phyloP scores from a whole-genome alignment of 2,329 filamentous ascomycete species.

The Hawksworthiomyces lignivorus region DNA sequence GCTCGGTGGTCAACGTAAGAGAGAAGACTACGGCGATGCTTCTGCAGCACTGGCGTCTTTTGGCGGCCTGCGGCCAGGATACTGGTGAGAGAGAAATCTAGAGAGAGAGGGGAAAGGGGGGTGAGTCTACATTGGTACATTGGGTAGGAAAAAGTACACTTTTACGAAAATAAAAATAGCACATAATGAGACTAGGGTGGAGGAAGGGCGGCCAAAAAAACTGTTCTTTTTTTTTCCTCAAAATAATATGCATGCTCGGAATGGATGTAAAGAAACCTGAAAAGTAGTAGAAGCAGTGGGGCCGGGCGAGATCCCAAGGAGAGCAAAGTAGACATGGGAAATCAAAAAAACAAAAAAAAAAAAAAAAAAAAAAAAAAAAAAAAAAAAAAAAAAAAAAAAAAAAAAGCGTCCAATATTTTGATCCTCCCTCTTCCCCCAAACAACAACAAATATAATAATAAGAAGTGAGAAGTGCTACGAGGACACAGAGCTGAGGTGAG shows the following conservation, averaged over 20 bases:
- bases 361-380: not conserved
- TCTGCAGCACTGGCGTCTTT: constrained; percentile 46
- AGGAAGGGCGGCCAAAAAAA: too few relatives aligned
- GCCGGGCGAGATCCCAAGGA: too few relatives aligned
- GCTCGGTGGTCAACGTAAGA: constrained; percentile 64
- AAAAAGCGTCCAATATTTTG: too few relatives aligned
- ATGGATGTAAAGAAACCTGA: too few relatives aligned
- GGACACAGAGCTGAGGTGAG: not conserved
- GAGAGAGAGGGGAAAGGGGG: not conserved
- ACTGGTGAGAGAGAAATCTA: constrained; percentile 19
- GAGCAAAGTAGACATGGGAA: too few relatives aligned
- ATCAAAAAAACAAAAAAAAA: not conserved
- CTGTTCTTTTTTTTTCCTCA: too few relatives aligned
- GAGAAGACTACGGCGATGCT: constrained; percentile 47
- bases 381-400: not conserved
- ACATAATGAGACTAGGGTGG: too few relatives aligned
- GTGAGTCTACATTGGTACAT: not conserved
- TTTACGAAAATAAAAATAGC: too few relatives aligned
- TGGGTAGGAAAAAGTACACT: constrained; percentile 5
- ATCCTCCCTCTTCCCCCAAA: too few relatives aligned
- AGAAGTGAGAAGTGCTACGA: not conserved
- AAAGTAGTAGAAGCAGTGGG: too few relatives aligned
- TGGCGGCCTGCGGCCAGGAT: constrained; percentile 27
- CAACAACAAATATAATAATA: not conserved
- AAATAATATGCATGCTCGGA: too few relatives aligned